A percentile compares a stretch with the other conserved stretches of the same genome.
phyloP scores from a whole-genome alignment of 208 protist species.

The Herpetomonas tarakana region DNA sequence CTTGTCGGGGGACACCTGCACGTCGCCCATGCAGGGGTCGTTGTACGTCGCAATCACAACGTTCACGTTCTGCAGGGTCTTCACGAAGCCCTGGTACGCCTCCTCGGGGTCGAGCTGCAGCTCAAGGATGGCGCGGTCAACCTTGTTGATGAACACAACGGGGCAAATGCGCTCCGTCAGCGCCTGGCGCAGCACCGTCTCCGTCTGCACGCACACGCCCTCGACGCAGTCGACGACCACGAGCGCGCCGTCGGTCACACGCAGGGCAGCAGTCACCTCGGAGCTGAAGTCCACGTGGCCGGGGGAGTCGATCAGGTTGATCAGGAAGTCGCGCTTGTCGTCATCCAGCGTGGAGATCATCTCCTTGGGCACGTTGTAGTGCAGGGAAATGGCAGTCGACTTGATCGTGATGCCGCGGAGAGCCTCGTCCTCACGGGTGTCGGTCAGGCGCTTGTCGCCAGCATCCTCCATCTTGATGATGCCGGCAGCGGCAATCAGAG shows the following conservation, averaged over 20 bases:
- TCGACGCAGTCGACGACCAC: constrained; percentile 99
- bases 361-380: constrained; percentile 93
- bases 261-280: constrained; percentile 98
- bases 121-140: constrained; percentile 94
- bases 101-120: constrained; percentile 85
- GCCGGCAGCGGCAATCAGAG: constrained; percentile 93
- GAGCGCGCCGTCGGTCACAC: constrained; percentile 99
- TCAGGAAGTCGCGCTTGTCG: constrained; percentile 85
- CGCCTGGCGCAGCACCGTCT: constrained; percentile 96
- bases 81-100: constrained; percentile 74
- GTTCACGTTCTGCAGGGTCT: constrained; percentile 75
- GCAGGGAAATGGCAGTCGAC: constrained; percentile 98
- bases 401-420: constrained; percentile 99
- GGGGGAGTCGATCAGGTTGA: constrained; percentile 93
- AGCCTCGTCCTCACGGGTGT: constrained; percentile 83
- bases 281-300: constrained; percentile 99
- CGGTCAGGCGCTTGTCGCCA: constrained; percentile 69
- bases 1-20: constrained; percentile 74
- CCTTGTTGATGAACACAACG: constrained; percentile 99
- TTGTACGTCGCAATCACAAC: constrained; percentile 97
- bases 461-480: constrained; percentile 92
- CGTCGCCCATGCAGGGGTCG: constrained; percentile 91
- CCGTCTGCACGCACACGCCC: constrained; percentile 99
- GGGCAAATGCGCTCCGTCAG: constrained; percentile 98
- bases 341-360: constrained; percentile 53